Percentiles rank a stretch among this genome's conserved stretches.
Evolutionary conservation across 176 grass and related monocot species (phyloP).

Genomic region (Rhipidocladum racemiflorum): DNA sequence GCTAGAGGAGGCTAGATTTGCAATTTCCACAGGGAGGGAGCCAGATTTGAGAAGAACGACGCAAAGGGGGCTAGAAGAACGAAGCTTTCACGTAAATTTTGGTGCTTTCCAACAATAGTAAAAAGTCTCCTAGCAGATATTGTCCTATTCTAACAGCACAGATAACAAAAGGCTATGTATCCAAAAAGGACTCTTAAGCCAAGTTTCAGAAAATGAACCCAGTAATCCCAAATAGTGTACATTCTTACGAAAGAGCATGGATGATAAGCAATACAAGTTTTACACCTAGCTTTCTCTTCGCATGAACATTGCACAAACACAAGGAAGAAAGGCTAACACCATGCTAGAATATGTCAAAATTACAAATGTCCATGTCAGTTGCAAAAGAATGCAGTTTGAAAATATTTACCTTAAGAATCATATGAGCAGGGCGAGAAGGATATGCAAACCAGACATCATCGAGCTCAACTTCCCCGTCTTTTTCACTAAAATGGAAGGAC

Average conservation of each 20-base stretch:
- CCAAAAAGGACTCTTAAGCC: not conserved
- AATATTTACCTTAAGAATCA: conserved; percentile 89
- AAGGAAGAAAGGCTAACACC: not conserved
- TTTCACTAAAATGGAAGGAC: conserved; percentile 50
- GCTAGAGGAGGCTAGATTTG: too few species aligned
- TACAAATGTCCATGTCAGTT: not conserved
- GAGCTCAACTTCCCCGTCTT: conserved; percentile 78
- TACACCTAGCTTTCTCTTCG: not conserved
- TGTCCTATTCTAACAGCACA: not conserved
- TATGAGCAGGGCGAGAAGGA: conserved; percentile 95
- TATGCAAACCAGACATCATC: conserved; percentile 98
- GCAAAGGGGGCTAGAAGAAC: too few species aligned
- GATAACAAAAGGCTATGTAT: not conserved
- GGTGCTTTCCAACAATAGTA: too few species aligned
- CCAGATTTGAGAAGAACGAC: too few species aligned
- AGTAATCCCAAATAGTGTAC: not conserved
- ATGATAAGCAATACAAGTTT: conserved; percentile 15
- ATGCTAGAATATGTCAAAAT: conserved; percentile 9
- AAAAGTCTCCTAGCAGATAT: not conserved
- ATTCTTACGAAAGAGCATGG: not conserved
- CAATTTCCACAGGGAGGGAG: too few species aligned
- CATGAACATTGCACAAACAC: not conserved
- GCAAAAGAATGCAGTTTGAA: not conserved
- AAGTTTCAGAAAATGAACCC: not conserved
- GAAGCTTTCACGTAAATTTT: too few species aligned